These are phyloP conservation scores for Vicia villosa DNA, from an alignment of 306 rosid genomes.

Conservation along the genomic window DNA sequence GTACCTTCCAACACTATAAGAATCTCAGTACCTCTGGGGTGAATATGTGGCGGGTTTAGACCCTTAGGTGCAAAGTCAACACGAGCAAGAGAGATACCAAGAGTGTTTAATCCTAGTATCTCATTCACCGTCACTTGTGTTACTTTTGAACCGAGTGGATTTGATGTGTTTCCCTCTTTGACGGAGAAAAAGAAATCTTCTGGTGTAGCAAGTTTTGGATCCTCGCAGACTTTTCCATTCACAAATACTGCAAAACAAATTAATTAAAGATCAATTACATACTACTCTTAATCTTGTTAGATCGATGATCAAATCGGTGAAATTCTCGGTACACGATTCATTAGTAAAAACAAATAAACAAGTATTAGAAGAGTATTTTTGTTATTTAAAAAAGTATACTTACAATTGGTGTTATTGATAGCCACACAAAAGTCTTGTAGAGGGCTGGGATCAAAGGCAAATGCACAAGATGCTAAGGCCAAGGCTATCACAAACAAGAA, in stretches of 20 bases:
- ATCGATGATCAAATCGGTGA: background rate
- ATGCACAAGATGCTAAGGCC: slow-evolving; percentile 27
- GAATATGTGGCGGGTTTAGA: slow-evolving; percentile 30
- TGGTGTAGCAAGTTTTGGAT: slow-evolving; percentile 28
- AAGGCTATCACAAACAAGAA: slow-evolving; percentile 2
- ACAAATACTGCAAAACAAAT: slow-evolving; percentile 36
- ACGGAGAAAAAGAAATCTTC: slow-evolving; percentile 38
- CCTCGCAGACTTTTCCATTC: slow-evolving; percentile 46
- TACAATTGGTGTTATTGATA: slow-evolving; percentile 35
- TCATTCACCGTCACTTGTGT: background rate
- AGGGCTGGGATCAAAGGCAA: slow-evolving; percentile 44
- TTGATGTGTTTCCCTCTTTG: slow-evolving; percentile 26
- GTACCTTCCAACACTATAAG: slow-evolving; percentile 41
- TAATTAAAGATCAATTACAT: background rate
- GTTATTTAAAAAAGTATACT: background rate
- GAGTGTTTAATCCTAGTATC: slow-evolving; percentile 25
- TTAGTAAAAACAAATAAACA: background rate
- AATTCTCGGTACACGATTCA: too few relatives aligned
- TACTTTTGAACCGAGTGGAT: slow-evolving; percentile 25
- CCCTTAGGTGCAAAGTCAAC: slow-evolving; percentile 21
- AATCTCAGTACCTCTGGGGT: slow-evolving; percentile 27
- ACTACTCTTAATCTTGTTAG: background rate
- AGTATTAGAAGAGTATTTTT: background rate
- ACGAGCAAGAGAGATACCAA: slow-evolving; percentile 30
- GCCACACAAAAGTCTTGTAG: slow-evolving; percentile 40